Conservation (phyloP, 108 stramenopile species). For the Chaetoceros muelleri region DNA sequence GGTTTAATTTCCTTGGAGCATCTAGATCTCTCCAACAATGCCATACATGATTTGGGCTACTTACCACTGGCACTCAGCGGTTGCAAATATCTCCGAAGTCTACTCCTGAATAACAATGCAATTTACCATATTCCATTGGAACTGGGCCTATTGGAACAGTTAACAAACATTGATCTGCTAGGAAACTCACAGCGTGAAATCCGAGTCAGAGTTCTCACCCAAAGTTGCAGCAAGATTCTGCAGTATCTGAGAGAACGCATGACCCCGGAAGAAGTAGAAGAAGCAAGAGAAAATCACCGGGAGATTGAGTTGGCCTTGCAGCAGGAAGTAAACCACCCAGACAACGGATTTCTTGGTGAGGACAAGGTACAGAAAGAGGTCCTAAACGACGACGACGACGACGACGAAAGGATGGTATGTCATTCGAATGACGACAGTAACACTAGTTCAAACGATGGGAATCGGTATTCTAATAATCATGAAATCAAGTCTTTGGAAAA, state of each 20-base stretch:
- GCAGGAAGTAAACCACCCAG: background rate
- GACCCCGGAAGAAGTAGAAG: slow-evolving; percentile 8
- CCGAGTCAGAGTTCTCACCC: slow-evolving; percentile 14
- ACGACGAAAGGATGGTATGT: background rate
- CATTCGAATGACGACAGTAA: too few relatives aligned
- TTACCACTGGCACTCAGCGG: background rate
- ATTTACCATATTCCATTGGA: slow-evolving; percentile 12
- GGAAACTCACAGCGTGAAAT: slow-evolving; percentile 28
- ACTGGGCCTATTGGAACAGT: slow-evolving; percentile 16
- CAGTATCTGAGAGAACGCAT: slow-evolving; percentile 19
- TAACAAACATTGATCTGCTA: slow-evolving; percentile 16
- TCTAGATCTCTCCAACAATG: slow-evolving; percentile 25
- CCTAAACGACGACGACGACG: background rate
- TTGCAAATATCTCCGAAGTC: slow-evolving; percentile 12
- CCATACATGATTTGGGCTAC: slow-evolving; percentile 14
- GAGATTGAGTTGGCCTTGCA: background rate
- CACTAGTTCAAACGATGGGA: too few relatives aligned
- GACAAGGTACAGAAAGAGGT: background rate
- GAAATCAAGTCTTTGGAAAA: too few relatives aligned
- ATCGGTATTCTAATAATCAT: too few relatives aligned
- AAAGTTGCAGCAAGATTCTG: slow-evolving; percentile 13
- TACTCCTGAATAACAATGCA: slow-evolving; percentile 15
- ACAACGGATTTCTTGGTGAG: background rate
- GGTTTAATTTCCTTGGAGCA: slow-evolving; percentile 6
- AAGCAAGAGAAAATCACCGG: background rate